Evolutionary conservation across 179 eudicot genomes (phyloP), one percentile per base, ranked within the genome.

Genomic region (Beta lomatogona): DNA sequence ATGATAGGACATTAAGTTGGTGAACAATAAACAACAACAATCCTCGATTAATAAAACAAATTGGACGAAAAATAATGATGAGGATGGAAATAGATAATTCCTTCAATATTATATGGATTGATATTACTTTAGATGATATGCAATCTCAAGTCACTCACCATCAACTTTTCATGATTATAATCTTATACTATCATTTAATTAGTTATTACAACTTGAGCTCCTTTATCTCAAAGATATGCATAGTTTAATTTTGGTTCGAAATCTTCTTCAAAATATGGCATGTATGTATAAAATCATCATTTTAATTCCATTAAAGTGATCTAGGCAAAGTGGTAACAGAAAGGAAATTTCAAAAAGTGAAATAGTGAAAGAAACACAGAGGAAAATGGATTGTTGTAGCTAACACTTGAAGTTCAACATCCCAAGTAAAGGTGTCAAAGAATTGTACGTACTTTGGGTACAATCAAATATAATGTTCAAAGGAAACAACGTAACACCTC

Each of bases 301-400:
- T 12, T 54, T 61, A 53, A 19, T 71, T 63, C 73, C 67, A 60
- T 77, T 45, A 77, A 48, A 50, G 63, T 76, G 66, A 80, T 77
- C 76, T 59, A 76, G 71, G 80, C 63, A 76, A 82, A 76, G 84
- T 82, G 77, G 80, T 50, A 76, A n/a, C 84, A 77, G 48, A 81
- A 69, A 77, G 76, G 15, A 69, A 68, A 6, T 12, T 25, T 57
- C 25, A 46, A 59, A 13, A 64, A 52, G 78, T 77, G 46, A 15
- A 61, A 82, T 82, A 71, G 84, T 60, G 73, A 82, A 45, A 12
- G 52, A 61, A 52, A 77, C 57, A 77, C 14, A 52, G 21, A 15
- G 61, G 66, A 36, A 80, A 28, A 45, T 46, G 6, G 14, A 46
- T 16, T 44, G 69, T 59, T 57, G 70, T 70, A 22, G 67, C 52